Evolutionary conservation across 2,329 filamentous ascomycete genomes (phyloP).

Genomic region (Boeremia exigua): DNA sequence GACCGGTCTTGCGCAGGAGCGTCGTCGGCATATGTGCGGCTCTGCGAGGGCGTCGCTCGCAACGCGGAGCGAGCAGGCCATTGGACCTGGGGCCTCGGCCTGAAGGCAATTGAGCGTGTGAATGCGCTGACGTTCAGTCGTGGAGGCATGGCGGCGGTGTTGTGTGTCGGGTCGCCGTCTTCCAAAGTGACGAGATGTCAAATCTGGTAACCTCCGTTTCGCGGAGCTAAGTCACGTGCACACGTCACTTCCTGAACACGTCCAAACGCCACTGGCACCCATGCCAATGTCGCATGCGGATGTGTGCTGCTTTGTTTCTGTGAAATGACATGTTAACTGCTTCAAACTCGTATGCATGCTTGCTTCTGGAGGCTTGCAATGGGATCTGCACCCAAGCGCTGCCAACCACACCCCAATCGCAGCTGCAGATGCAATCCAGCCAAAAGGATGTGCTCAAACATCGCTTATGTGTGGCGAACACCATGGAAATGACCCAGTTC

Average conservation of each 20-base stretch:
- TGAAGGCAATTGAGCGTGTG: slow-evolving; percentile 41
- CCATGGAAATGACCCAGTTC: background rate
- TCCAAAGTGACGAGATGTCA: slow-evolving; percentile 27
- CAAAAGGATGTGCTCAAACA: background rate
- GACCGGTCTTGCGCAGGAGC: slow-evolving; percentile 39
- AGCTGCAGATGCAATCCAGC: background rate
- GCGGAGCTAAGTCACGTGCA: slow-evolving; percentile 28
- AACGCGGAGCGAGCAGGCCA: slow-evolving; percentile 34
- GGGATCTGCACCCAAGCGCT: too few relatives aligned
- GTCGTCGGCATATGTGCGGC: slow-evolving; percentile 39
- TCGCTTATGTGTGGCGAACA: background rate
- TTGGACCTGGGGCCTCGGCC: slow-evolving; percentile 37
- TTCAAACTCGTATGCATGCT: too few relatives aligned
- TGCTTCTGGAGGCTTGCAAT: too few relatives aligned
- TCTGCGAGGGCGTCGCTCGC: slow-evolving; percentile 34
- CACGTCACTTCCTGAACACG: background rate
- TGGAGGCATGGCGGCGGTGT: slow-evolving; percentile 45
- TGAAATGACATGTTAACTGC: too few relatives aligned
- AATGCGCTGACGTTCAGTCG: slow-evolving; percentile 44
- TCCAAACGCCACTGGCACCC: too few relatives aligned
- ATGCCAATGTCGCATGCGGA: too few relatives aligned
- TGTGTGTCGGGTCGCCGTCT: slow-evolving; percentile 19
- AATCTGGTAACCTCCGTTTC: slow-evolving; percentile 5
- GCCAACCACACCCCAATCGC: background rate
- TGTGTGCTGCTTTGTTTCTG: too few relatives aligned